Conservation (phyloP, 257 asterid genomes). For the Petunia secreta region DNA sequence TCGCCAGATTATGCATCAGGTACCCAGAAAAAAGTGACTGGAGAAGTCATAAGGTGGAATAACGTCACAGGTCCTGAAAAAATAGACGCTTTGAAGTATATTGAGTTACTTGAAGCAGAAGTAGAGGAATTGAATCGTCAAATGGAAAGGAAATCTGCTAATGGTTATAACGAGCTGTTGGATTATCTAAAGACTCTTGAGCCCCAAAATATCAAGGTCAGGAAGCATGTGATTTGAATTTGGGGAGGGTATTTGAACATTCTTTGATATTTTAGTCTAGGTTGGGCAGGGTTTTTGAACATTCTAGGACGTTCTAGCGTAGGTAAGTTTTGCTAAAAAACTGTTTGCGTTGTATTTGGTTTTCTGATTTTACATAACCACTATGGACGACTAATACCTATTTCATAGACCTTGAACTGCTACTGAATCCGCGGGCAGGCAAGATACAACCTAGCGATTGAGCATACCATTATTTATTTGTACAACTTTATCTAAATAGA, state of each 20-base stretch:
- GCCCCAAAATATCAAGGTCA: conserved; percentile 96
- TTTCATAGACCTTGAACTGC: neutral
- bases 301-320: conserved; percentile 18
- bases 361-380: conserved; percentile 16
- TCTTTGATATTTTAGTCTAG: conserved; percentile 18
- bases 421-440: neutral
- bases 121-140: conserved; percentile 92
- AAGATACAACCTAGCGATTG: neutral
- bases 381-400: neutral
- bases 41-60: conserved; percentile 98
- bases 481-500: neutral
- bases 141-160: conserved; percentile 73
- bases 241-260: conserved; percentile 31
- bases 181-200: conserved; percentile 91
- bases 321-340: neutral
- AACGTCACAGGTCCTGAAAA: conserved; percentile 84
- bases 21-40: conserved; percentile 88
- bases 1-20: conserved; percentile 90
- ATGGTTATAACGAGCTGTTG: conserved; percentile 76
- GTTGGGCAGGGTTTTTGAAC: conserved; percentile 23
- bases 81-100: conserved; percentile 92
- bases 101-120: conserved; percentile 94
- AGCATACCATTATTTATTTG: neutral
- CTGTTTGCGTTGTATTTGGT: neutral
- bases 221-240: conserved; percentile 26